Conservation (phyloP, 306 rosid genomes). For the Glycine tomentella region DNA sequence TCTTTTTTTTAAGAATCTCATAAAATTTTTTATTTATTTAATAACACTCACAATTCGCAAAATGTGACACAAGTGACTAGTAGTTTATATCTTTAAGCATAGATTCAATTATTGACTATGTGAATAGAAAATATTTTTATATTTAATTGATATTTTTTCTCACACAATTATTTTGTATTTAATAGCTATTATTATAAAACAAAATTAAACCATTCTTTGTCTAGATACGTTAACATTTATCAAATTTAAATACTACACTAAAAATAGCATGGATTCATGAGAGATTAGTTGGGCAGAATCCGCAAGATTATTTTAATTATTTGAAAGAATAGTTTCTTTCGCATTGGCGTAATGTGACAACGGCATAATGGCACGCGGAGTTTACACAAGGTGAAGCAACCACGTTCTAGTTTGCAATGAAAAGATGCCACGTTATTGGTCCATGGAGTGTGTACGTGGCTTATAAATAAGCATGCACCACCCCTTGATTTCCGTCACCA, state of each 20-base stretch:
- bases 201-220: no score
- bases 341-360: background rate
- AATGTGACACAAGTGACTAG: no score
- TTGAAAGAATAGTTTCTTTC: background rate
- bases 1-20: no score
- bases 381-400: conserved; percentile 50
- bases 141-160: no score
- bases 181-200: background rate
- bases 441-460: conserved; percentile 6
- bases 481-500: background rate
- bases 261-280: background rate
- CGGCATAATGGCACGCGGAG: conserved; percentile 4
- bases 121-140: no score
- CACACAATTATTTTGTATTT: background rate
- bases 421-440: conserved; percentile 42
- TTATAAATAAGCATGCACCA: conserved; percentile 36
- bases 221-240: background rate
- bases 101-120: no score
- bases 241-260: background rate
- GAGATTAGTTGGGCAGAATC: no score
- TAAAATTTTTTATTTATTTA: no score
- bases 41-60: no score
- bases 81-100: no score
- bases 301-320: no score
- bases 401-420: conserved; percentile 33